Base-by-base conservation (phyloP, 2,329 filamentous ascomycete genomes). In the Nannizziopsis barbatae region DNA sequence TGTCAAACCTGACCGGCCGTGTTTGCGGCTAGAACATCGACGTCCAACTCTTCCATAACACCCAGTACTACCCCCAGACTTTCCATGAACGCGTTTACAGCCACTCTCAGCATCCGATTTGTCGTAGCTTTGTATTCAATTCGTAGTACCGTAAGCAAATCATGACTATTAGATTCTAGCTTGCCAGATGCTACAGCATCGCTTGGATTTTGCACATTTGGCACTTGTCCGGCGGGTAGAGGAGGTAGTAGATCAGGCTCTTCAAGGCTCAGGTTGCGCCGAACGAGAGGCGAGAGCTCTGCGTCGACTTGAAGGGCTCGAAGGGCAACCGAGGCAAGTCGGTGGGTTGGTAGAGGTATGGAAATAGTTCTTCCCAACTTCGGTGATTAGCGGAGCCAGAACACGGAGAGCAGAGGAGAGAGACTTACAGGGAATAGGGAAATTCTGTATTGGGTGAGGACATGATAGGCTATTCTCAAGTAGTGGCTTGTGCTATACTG, bases 31-130 rank as follows among this genome's bases (percentile, higher is more conserved):
- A 95, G 63, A 1, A 92, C 83, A 69, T 95, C 89, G 20, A 81
- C 78, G 66, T 96, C 90, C 58, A 96, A 68, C 63, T 93, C 84
- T 65, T 86, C 81, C 84, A 95, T 95, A 12, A 94, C 84, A 47
- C 88, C 85, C 37, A 95, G 65, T 1, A 95, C 83, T 4, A 95
- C 79, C 45, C 80, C 79, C 49, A 95, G 65, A 57, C 84, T 93
- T 60, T 96, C 90, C 75, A 96, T 88, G 66, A 95, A 95, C 8
- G 88, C 87, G 68, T 96, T 96, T 49, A 95, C 89, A 2, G 90
- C 86, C 2, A 98, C 92, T 39, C 92, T 82, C 50, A 98, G 75
- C 90, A 96, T 96, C 57, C 92, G 83, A 63, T 95, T 95, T 15
- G 92, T 96, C 0, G 87, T 87, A 1, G 92, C 92, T 47, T 75